phyloP scores from a whole-genome alignment of 768 basidiomycete genomes.

The Pisolithus microcarpus region DNA sequence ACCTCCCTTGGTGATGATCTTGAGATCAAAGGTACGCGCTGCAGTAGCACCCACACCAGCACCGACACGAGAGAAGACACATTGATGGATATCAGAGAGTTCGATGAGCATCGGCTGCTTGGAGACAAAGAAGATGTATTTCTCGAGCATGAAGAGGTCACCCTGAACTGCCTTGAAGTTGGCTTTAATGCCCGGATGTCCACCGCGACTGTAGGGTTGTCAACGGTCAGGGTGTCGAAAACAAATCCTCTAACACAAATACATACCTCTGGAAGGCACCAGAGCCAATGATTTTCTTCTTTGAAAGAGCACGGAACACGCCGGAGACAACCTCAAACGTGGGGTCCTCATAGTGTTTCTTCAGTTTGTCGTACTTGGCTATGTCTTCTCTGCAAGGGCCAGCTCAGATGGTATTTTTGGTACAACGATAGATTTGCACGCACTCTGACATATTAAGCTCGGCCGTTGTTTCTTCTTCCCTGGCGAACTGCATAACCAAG shows the following conservation, averaged over 20 bases:
- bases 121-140: conserved; percentile 96
- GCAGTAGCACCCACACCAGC: conserved; percentile 74
- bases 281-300: conserved; percentile 86
- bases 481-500: conserved; percentile 95
- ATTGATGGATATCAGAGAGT: conserved; percentile 81
- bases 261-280: conserved; percentile 78
- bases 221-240: background rate
- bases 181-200: conserved; percentile 93
- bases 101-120: conserved; percentile 91
- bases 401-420: background rate
- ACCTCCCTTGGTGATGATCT: conserved; percentile 77
- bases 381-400: conserved; percentile 56
- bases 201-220: conserved; percentile 55
- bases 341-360: conserved; percentile 91
- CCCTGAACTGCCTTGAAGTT: conserved; percentile 96
- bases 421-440: conserved; percentile 22
- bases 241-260: too few species aligned
- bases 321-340: conserved; percentile 93
- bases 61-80: conserved; percentile 90
- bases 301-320: conserved; percentile 85
- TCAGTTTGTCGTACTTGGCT: conserved; percentile 71
- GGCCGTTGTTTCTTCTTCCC: conserved; percentile 94
- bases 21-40: conserved; percentile 90
- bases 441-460: conserved; percentile 91
- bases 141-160: conserved; percentile 96